These are phyloP conservation scores for Xylaria sp. DNA, from an alignment of 2,329 filamentous ascomycete genomes.

Conservation along the genomic window DNA sequence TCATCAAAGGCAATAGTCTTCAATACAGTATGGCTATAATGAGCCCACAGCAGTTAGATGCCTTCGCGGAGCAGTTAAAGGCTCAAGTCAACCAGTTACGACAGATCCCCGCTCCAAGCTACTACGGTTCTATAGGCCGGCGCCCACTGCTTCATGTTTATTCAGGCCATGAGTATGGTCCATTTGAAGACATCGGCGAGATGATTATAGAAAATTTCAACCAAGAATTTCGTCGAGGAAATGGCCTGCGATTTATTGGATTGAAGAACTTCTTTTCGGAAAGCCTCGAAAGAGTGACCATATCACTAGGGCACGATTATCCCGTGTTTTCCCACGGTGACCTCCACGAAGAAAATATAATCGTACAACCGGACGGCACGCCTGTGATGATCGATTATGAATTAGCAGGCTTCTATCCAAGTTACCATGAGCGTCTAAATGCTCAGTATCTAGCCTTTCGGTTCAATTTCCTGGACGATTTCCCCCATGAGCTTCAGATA, in stretches of 20 bases:
- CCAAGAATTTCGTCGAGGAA: fast-evolving
- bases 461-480: constrained; percentile 12
- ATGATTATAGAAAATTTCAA: not conserved
- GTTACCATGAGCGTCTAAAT: not conserved
- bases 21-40: not conserved
- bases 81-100: constrained; percentile 22
- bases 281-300: not conserved
- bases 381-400: constrained; percentile 12
- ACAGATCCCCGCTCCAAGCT: constrained; percentile 2
- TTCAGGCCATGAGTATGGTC: not conserved
- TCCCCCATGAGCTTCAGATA: not conserved
- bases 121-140: constrained; percentile 24
- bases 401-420: constrained; percentile 17
- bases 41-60: not conserved
- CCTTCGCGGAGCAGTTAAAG: not conserved
- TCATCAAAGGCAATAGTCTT: not conserved
- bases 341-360: constrained; percentile 8
- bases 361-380: not conserved
- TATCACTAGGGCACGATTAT: not conserved
- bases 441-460: fast-evolving
- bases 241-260: not conserved
- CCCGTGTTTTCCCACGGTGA: constrained; percentile 20
- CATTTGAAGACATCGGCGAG: not conserved
- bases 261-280: not conserved
- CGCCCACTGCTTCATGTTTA: not conserved